Percentiles rank a stretch among this genome's conserved stretches.
These are phyloP conservation scores for Solanum virginianum DNA, from an alignment of 257 asterid species.

Conservation along the genomic window DNA sequence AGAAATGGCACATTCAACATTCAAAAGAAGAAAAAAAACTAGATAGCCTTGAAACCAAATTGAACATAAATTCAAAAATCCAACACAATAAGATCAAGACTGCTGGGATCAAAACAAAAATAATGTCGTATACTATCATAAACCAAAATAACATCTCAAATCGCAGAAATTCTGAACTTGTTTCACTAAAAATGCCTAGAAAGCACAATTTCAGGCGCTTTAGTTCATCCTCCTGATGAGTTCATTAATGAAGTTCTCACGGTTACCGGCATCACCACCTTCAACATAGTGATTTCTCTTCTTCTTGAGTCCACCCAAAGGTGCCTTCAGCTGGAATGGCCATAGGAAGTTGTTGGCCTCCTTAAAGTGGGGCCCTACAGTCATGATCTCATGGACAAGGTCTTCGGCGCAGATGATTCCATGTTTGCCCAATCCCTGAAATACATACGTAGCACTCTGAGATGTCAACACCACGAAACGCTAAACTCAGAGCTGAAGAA, in stretches of 20 bases:
- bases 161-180: not conserved
- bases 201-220: not conserved
- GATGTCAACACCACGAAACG: not conserved
- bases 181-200: not conserved
- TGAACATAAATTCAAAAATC: not conserved
- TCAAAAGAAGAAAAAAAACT: not conserved
- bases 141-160: not conserved
- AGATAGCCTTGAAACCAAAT: not conserved
- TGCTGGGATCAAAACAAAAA: not conserved
- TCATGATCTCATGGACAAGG: conserved; percentile 42
- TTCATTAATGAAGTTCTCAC: conserved; percentile 40
- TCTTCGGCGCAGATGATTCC: conserved; percentile 47
- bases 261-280: conserved; percentile 58
- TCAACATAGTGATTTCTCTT: conserved; percentile 57
- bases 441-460: not conserved
- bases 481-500: not conserved
- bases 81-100: not conserved
- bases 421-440: conserved; percentile 30
- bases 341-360: conserved; percentile 47
- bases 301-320: conserved; percentile 51
- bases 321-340: conserved; percentile 57
- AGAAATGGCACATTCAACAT: not conserved
- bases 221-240: conserved; percentile 49
- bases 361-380: conserved; percentile 49
- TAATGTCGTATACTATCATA: not conserved